A percentile compares a stretch with the other conserved stretches of the same genome.
Evolutionary conservation across 495 filamentous ascomycete species (phyloP).

Genomic region (Penicillium dipodomyicola): DNA sequence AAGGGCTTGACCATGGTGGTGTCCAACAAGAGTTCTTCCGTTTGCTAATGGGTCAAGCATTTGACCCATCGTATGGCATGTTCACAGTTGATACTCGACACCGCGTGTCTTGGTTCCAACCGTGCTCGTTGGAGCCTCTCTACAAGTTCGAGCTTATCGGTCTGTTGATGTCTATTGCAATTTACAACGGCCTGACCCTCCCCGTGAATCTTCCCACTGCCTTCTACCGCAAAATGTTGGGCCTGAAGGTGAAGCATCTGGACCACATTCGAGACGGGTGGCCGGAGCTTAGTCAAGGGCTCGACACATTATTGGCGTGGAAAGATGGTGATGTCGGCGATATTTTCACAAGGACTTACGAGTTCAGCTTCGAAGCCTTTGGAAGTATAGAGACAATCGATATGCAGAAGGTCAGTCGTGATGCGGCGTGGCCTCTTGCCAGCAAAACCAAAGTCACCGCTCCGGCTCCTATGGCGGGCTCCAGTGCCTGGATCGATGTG

Average conservation of each 20-base stretch:
- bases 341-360: slow-evolving; percentile 76
- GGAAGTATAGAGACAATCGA: slow-evolving; percentile 55
- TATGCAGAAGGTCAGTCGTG: slow-evolving; percentile 48
- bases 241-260: slow-evolving; percentile 58
- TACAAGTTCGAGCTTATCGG: slow-evolving; percentile 92
- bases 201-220: slow-evolving; percentile 83
- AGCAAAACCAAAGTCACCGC: background rate
- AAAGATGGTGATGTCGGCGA: slow-evolving; percentile 76
- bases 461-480: slow-evolving; percentile 9
- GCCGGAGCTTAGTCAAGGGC: slow-evolving; percentile 71
- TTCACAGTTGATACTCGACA: slow-evolving; percentile 75
- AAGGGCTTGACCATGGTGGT: slow-evolving; percentile 89
- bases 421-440: slow-evolving; percentile 39
- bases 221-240: slow-evolving; percentile 79
- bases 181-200: slow-evolving; percentile 90
- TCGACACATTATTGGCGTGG: slow-evolving; percentile 71
- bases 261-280: slow-evolving; percentile 84
- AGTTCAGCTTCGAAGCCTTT: slow-evolving; percentile 73
- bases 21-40: slow-evolving; percentile 96
- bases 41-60: slow-evolving; percentile 69
- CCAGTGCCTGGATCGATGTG: slow-evolving; percentile 29
- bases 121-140: slow-evolving; percentile 71
- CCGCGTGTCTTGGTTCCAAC: slow-evolving; percentile 82
- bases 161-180: slow-evolving; percentile 80
- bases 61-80: slow-evolving; percentile 71